Evolutionary conservation across 2,329 filamentous ascomycete species (phyloP).

Genomic region (Mollisia scopiformis): DNA sequence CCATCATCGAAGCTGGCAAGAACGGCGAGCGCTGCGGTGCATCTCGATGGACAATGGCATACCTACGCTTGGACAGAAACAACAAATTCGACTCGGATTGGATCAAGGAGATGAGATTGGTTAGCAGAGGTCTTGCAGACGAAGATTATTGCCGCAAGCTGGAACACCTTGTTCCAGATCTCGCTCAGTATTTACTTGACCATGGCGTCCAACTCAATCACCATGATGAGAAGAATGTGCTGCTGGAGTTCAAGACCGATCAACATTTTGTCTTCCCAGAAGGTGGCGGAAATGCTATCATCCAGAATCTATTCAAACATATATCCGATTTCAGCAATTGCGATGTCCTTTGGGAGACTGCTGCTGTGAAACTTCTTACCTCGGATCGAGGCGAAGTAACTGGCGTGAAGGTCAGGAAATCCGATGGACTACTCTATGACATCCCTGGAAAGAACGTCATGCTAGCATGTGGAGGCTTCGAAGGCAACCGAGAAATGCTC

Average conservation of each 20-base stretch:
- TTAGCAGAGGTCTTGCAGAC: slow-evolving; percentile 43
- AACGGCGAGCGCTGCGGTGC: slow-evolving; percentile 44
- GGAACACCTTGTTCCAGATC: slow-evolving; percentile 39
- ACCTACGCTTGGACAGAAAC: slow-evolving; percentile 43
- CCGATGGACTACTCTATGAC: slow-evolving; percentile 36
- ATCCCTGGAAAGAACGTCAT: slow-evolving; percentile 36
- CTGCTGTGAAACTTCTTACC: slow-evolving; percentile 40
- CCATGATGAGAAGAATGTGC: slow-evolving; percentile 43
- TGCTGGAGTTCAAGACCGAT: slow-evolving; percentile 44
- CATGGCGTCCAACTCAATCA: slow-evolving; percentile 37
- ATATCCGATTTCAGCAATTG: slow-evolving; percentile 38
- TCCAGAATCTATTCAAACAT: slow-evolving; percentile 41
- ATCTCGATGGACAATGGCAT: slow-evolving; percentile 45
- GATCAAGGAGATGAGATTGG: slow-evolving; percentile 30
- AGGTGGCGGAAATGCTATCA: slow-evolving; percentile 43
- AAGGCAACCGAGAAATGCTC: slow-evolving; percentile 45
- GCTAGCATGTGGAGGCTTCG: slow-evolving; percentile 44
- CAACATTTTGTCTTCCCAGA: slow-evolving; percentile 45
- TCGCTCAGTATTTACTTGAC: slow-evolving; percentile 41
- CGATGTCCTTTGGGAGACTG: slow-evolving; percentile 43
- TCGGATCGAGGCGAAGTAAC: slow-evolving; percentile 38
- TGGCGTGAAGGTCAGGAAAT: slow-evolving; percentile 43
- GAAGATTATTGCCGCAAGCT: slow-evolving; percentile 44
- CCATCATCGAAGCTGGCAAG: slow-evolving; percentile 43
- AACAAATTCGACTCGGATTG: slow-evolving; percentile 18